phyloP scores from a whole-genome alignment of 2,329 filamentous ascomycete genomes.

The Magnaporthiopsis incrustans region DNA sequence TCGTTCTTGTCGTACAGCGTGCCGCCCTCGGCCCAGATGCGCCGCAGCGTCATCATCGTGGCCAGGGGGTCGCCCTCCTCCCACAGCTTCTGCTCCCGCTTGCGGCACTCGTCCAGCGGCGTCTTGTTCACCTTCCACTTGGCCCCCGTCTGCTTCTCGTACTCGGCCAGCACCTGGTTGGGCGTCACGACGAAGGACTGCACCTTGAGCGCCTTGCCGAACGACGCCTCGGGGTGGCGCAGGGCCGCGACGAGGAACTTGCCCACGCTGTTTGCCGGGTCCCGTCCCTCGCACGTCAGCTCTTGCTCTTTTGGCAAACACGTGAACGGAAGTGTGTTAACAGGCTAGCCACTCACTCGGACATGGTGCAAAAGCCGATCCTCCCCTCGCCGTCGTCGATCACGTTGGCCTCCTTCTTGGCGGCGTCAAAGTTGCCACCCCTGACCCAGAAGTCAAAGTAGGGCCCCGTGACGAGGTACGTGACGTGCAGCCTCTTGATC shows the following conservation, averaged over 20 bases:
- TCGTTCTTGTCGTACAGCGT: conserved; percentile 63
- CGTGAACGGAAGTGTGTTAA: too few relatives aligned
- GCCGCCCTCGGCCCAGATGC: conserved; percentile 67
- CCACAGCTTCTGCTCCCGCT: conserved; percentile 53
- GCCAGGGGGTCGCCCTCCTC: conserved; percentile 41
- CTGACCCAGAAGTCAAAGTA: conserved; percentile 57
- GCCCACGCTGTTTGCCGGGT: conserved; percentile 37
- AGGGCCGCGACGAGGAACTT: conserved; percentile 57
- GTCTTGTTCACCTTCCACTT: conserved; percentile 48
- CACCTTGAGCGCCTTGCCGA: conserved; percentile 53
- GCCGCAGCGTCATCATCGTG: conserved; percentile 49
- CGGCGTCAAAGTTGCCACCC: conserved; percentile 51
- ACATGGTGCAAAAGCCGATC: conserved; percentile 63
- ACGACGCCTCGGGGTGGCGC: conserved; percentile 42
- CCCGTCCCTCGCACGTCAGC: too few relatives aligned
- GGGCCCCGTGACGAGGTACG: conserved; percentile 63
- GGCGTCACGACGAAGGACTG: conserved; percentile 65
- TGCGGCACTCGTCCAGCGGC: conserved; percentile 42
- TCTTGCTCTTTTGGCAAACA: too few relatives aligned
- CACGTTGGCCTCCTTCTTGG: conserved; percentile 48
- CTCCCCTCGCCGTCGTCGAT: conserved; percentile 53
- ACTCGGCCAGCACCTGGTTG: conserved; percentile 55
- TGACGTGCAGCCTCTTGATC: conserved; percentile 48
- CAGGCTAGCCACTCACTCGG: conserved; percentile 46
- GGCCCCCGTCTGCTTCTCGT: conserved; percentile 53